A percentile compares a stretch with the other conserved stretches of the same genome.
phyloP scores from a whole-genome alignment of 2,329 filamentous ascomycete species.

The Venturia aucupariae region DNA sequence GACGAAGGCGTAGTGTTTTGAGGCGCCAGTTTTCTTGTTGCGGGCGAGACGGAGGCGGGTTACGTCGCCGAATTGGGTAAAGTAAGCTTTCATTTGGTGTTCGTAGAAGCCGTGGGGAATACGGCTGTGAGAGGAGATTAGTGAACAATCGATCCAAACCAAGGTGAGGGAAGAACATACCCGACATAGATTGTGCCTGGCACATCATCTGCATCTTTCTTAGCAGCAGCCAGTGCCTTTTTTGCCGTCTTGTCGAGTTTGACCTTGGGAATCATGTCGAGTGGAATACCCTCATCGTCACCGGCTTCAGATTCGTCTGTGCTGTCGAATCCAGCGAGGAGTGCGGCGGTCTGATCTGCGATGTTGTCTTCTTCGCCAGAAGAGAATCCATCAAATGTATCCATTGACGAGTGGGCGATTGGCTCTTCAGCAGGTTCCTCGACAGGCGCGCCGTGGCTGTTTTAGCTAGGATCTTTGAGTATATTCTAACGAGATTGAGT shows the following conservation, averaged over 20 bases:
- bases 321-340: slow-evolving; percentile 43
- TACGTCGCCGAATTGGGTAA: slow-evolving; percentile 84
- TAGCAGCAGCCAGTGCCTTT: slow-evolving; percentile 31
- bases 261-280: slow-evolving; percentile 27
- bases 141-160: not conserved
- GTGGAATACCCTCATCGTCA: slow-evolving; percentile 28
- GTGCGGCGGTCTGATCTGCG: slow-evolving; percentile 33
- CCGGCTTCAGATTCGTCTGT: slow-evolving; percentile 34
- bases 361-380: slow-evolving; percentile 26
- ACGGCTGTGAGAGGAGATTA: slow-evolving; percentile 40
- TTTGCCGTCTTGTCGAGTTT: slow-evolving; percentile 34
- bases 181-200: slow-evolving; percentile 84
- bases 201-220: slow-evolving; percentile 40
- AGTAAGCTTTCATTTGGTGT: slow-evolving; percentile 87
- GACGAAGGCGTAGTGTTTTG: slow-evolving; percentile 91
- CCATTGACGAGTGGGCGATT: slow-evolving; percentile 15
- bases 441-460: slow-evolving; percentile 13
- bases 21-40: slow-evolving; percentile 82
- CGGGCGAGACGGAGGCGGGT: slow-evolving; percentile 71
- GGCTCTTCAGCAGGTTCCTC: slow-evolving; percentile 14
- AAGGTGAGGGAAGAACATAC: slow-evolving; percentile 26
- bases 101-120: slow-evolving; percentile 97
- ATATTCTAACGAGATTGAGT: too few species aligned
- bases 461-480: too few species aligned
- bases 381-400: slow-evolving; percentile 20